Evolutionary conservation across 352 stramenopile species (phyloP), one percentile per base, ranked within the genome.

Genomic region (Phytophthora sp.): DNA sequence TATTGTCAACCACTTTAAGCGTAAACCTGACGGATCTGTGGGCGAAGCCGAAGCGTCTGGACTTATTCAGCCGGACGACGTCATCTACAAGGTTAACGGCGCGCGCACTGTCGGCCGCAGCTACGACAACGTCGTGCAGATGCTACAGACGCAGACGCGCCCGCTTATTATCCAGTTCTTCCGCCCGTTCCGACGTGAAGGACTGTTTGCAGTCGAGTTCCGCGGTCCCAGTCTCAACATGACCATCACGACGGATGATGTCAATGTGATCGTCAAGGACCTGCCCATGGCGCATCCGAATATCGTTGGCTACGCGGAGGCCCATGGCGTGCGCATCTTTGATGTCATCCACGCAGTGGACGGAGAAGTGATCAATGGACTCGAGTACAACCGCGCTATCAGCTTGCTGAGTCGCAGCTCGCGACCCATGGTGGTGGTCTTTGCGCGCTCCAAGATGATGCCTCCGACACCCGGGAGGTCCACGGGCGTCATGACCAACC

Each of bases 51-150:
- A 95, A 44, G 66, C 73, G 15, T 84, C 71, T 31, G 74, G 79
- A 36, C 66, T 58, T 18, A 90, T 95, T 64, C 77, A 80, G 27
- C 44, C 79, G n/a, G 74, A 83, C 49, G 86, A 95, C 62, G 82
- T 95, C 58, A 92, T 95, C 63, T 93, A 95, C 79, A 95, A 95
- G 60, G 86, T 95, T 24, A 83, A 92, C 45, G 86, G 86, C 8
- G 76, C 84, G 13, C 72, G 86, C 35, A 92, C 86, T 1, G 79
- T 93, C 26, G 86, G 85, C 6, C 79, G 85, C 38, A 90, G 75
- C 69, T 95, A 93, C 66, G 86, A 95, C 52, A 86, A 78, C 12
- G 81, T 93, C 41, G 84, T 95, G 39, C 85, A 95, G 63, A 95
- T 95, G 86, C 81, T 95, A 13, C 84, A 95, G 73, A 91, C 79